phyloP scores from a whole-genome alignment of 192 early-diverging fungal genomes.

The Piromyces sp. region DNA sequence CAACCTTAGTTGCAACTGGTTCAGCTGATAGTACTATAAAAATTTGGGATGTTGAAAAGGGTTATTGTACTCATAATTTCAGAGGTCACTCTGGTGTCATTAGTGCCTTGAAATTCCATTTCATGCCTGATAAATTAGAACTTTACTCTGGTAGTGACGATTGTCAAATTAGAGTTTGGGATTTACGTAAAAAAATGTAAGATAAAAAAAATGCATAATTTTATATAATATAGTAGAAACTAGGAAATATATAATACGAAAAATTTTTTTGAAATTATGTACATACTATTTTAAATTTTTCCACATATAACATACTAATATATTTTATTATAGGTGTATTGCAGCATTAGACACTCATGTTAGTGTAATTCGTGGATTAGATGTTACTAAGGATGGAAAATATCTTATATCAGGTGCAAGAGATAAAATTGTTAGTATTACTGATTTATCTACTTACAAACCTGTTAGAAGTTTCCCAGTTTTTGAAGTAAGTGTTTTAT shows the following conservation, averaged over 20 bases:
- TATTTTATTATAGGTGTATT: conserved; percentile 25
- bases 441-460: conserved; percentile 50
- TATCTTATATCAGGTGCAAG: conserved; percentile 66
- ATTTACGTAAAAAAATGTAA: conserved; percentile 54
- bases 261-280: too few relatives aligned
- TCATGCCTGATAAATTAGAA: conserved; percentile 32
- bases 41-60: conserved; percentile 87
- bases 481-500: conserved; percentile 31
- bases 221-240: too few relatives aligned
- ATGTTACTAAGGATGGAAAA: conserved; percentile 50
- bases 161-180: conserved; percentile 78
- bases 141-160: conserved; percentile 84
- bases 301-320: too few relatives aligned
- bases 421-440: conserved; percentile 81
- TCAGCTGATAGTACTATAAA: conserved; percentile 87
- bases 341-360: conserved; percentile 68
- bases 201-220: too few relatives aligned
- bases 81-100: conserved; percentile 81
- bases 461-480: conserved; percentile 68
- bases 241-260: too few relatives aligned
- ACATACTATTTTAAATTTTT: too few relatives aligned
- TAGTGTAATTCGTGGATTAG: conserved; percentile 77
- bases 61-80: conserved; percentile 89
- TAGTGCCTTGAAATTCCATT: conserved; percentile 56
- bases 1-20: conserved; percentile 86